Base-by-base conservation (phyloP, 2,329 filamentous ascomycete species). In the Penicillium aurantiogriseum region DNA sequence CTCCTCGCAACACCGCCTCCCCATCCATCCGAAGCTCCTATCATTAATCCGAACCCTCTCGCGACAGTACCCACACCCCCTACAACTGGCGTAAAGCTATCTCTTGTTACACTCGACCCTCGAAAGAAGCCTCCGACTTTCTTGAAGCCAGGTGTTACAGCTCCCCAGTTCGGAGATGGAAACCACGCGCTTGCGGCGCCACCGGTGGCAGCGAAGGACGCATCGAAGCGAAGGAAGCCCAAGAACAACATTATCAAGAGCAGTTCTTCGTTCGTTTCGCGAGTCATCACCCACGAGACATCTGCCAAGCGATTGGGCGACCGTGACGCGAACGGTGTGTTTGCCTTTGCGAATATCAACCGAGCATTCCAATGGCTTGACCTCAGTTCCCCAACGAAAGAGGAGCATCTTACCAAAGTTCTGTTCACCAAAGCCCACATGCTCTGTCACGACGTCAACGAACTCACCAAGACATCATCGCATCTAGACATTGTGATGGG, bases 221-320 rank as follows among this genome's bases (percentile, higher is more conserved):
- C 79, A 10, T 71, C 80, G 25, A 97, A 97, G 80, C 84, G 86
- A 72, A 85, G 88, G 70, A 99, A 99, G 74, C 94, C 94, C 2
- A 99, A 97, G 82, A 97, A 93, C 76, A 97, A 95, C 74, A 94
- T 99, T 74, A 88, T 93, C 51, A 99, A 99, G 81, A 97, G 92
- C 78, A 97, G 96, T 75, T 99, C 94, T 10, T 96, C 93, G 0
- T 99, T 97, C 71, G 94, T 99, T 31, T 97, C 93, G n/a, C 82
- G 94, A 54, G 93, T 97, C 33, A 96, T 97, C 63, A 88, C 92
- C 17, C 90, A 96, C 69, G 94, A 99, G 67, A 82, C 83, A 5
- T 76, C 95, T 54, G 82, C 84, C 23, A 96, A 94, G 76, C 87
- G 90, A 63, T 76, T 97, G 61, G 84, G 85, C 48, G 94, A 97